These are phyloP conservation scores for Hymenochaete sp. DNA, from an alignment of 1,284 basidiomycete species.

Conservation along the genomic window DNA sequence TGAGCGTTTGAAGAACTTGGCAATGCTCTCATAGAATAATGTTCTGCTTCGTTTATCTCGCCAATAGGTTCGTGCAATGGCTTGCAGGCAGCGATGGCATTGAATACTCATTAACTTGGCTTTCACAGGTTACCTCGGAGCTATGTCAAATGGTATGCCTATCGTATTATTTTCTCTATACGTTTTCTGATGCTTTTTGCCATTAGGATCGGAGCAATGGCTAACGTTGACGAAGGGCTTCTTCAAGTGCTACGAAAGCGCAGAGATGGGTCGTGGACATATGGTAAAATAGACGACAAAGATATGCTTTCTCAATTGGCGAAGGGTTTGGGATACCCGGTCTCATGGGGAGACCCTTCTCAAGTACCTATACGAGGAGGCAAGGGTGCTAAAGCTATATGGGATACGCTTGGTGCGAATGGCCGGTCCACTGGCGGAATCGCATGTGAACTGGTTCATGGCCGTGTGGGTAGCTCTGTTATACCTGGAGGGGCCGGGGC, in stretches of 20 bases:
- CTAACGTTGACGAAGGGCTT: conserved; percentile 55
- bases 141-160: conserved; percentile 55
- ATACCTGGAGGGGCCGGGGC: conserved; percentile 31
- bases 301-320: conserved; percentile 39
- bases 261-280: conserved; percentile 49
- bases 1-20: conserved; percentile 7
- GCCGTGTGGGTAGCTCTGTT: conserved; percentile 36
- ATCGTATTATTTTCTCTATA: not conserved
- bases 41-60: conserved; percentile 78
- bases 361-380: conserved; percentile 55
- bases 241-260: conserved; percentile 44
- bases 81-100: not conserved
- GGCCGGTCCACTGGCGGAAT: conserved; percentile 51
- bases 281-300: conserved; percentile 35
- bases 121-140: conserved; percentile 51
- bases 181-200: conserved; percentile 3
- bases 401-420: conserved; percentile 46
- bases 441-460: conserved; percentile 67
- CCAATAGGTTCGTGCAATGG: conserved; percentile 40
- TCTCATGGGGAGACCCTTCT: conserved; percentile 52
- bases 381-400: conserved; percentile 36
- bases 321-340: conserved; percentile 46
- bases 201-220: conserved; percentile 55
- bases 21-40: conserved; percentile 48
- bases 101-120: conserved; percentile 5